These are phyloP conservation scores for Brassica incana DNA, from an alignment of 345 rosid species.

Conservation along the genomic window DNA sequence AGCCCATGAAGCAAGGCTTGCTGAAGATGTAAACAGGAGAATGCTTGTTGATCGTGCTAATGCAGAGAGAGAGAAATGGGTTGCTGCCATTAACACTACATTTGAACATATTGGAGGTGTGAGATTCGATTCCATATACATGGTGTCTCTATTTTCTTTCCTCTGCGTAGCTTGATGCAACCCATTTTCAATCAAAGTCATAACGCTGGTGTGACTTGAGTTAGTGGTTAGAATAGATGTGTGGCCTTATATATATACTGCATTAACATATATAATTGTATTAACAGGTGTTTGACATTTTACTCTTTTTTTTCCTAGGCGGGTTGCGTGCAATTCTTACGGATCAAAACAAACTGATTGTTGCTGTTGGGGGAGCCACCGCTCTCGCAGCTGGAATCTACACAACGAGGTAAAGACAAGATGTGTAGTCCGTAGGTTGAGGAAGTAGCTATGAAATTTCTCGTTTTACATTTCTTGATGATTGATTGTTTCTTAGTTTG, in stretches of 20 bases:
- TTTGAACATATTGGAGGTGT: conserved; percentile 98
- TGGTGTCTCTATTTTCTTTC: not conserved
- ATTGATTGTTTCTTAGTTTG: not conserved
- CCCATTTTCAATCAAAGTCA: not conserved
- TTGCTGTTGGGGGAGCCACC: conserved; percentile 91
- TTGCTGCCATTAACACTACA: conserved; percentile 93
- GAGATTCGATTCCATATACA: not conserved
- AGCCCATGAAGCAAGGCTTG: conserved; percentile 96
- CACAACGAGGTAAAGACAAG: conserved; percentile 73
- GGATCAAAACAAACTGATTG: conserved; percentile 92
- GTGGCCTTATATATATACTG: not conserved
- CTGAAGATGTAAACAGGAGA: conserved; percentile 93
- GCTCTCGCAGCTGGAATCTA: conserved; percentile 98
- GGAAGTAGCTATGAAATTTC: conserved; percentile 4
- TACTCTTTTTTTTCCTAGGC: conserved; percentile 49
- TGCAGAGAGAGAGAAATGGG: conserved; percentile 98
- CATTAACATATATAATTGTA: not conserved
- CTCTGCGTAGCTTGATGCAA: not conserved
- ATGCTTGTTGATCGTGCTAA: conserved; percentile 91
- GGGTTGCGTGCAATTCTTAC: conserved; percentile 93
- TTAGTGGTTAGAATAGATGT: conserved; percentile 4
- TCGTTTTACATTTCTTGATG: conserved; percentile 16
- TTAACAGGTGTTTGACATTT: conserved; percentile 25
- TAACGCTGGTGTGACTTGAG: not conserved
- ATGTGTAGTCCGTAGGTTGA: not conserved